Percentiles rank a stretch among this genome's conserved stretches.
Evolutionary conservation across 2,329 filamentous ascomycete species (phyloP).

Genomic region (Onygena corvina): DNA sequence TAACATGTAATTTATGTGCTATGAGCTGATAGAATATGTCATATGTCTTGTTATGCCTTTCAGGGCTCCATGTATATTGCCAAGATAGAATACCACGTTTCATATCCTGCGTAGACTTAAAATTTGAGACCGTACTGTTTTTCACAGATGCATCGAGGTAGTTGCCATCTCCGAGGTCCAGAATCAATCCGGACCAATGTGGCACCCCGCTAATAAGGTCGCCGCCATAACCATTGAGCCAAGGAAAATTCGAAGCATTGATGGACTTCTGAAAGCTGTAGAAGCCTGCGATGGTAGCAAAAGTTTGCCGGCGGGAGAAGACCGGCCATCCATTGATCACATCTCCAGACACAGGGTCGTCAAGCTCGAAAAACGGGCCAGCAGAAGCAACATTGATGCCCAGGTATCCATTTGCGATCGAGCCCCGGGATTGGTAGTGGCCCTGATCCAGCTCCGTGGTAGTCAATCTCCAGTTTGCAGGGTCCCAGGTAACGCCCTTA

Average conservation of each 20-base stretch:
- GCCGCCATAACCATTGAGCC: constrained; percentile 56
- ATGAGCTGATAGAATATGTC: constrained; percentile 55
- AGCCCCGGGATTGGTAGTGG: constrained; percentile 49
- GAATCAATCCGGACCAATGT: constrained; percentile 51
- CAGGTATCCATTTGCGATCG: constrained; percentile 52
- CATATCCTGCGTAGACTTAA: constrained; percentile 50
- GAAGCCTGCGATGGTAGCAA: constrained; percentile 57
- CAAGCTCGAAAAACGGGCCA: constrained; percentile 52
- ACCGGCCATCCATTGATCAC: constrained; percentile 57
- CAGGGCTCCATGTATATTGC: constrained; percentile 55
- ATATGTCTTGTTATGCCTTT: constrained; percentile 36
- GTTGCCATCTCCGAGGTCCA: constrained; percentile 43
- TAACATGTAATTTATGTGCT: constrained; percentile 51
- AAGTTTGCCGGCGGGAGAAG: constrained; percentile 50
- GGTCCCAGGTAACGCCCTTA: constrained; percentile 46
- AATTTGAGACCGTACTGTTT: constrained; percentile 47
- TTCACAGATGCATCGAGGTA: constrained; percentile 51
- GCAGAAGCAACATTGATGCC: constrained; percentile 52
- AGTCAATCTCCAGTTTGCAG: constrained; percentile 44
- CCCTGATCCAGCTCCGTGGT: constrained; percentile 45
- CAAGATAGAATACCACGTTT: constrained; percentile 52
- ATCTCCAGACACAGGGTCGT: constrained; percentile 39
- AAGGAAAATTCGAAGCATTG: constrained; percentile 52
- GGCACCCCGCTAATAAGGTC: constrained; percentile 62
- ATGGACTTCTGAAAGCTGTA: constrained; percentile 49